Evolutionary conservation across 1,284 basidiomycete genomes (phyloP).

Genomic region (Malassezia brasiliensis): DNA sequence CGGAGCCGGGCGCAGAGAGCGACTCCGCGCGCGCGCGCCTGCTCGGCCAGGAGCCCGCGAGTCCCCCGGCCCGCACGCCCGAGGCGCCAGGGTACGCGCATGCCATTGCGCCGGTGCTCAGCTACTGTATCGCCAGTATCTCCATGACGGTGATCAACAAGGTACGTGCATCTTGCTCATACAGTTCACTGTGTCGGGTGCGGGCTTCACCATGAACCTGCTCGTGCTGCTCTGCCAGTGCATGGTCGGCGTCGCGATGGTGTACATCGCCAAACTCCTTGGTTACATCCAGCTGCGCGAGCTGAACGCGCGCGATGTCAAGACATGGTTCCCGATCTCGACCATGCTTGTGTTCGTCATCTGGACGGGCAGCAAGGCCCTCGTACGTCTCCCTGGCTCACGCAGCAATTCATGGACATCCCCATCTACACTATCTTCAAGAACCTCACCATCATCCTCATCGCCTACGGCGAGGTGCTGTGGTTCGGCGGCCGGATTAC

Average conservation of each 20-base stretch:
- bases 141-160: constrained; percentile 98
- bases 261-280: constrained; percentile 62
- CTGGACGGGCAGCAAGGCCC: constrained; percentile 93
- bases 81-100: neutral
- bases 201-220: constrained; percentile 92
- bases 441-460: constrained; percentile 95
- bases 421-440: constrained; percentile 76
- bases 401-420: constrained; percentile 44
- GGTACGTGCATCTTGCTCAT: constrained; percentile 7
- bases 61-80: neutral
- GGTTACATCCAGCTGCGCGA: constrained; percentile 81
- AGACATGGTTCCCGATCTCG: constrained; percentile 88
- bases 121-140: constrained; percentile 88
- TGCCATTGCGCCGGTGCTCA: constrained; percentile 65
- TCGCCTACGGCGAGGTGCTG: constrained; percentile 92
- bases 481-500: constrained; percentile 92
- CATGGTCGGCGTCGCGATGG: constrained; percentile 62
- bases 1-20: constrained; percentile 7
- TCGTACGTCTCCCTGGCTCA: constrained; percentile 57
- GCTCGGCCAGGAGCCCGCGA: neutral
- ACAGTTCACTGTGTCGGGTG: constrained; percentile 83
- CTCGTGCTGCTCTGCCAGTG: constrained; percentile 86
- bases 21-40: constrained; percentile 9
- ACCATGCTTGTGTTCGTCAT: constrained; percentile 85
- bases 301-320: constrained; percentile 75